Base-by-base conservation (phyloP, 176 grass and related monocot genomes). In the Aegilops umbellulata region DNA sequence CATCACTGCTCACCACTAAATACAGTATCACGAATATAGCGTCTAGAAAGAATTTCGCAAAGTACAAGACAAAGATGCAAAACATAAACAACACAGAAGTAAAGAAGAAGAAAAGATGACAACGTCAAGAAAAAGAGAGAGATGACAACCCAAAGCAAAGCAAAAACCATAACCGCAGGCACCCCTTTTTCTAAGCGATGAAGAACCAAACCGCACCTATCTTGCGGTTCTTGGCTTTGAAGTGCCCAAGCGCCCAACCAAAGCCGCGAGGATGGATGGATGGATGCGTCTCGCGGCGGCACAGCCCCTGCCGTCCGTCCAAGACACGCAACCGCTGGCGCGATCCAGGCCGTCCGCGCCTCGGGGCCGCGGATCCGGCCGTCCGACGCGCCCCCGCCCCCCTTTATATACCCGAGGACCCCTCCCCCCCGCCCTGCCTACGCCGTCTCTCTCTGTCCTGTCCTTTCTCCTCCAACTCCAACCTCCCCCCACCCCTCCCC, bases 401-500 rank as follows among this genome's bases (percentile, higher is more conserved):
- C 35, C 75, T 70, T 82, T 95, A 93, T 87, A 95, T 93, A 89
- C 14, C 7, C n/a, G 24, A 10, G 27, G 60, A 69, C 68, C 79
- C 84, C 71, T 24, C 51, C 30, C 3, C 19, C 22, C 66, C 61
- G 26, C 35, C 29, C 64, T 80, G 85, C 10, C 87, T 6, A 84
- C 83, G 67, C 78, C 65, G 57, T 83, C 83, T 49, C 83, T 49
- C 60, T 23, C 78, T 12, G 55, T 31, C 8, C 46, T 17, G 47
- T 51, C 47, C 22, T 44, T 16, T 75, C 67, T 60, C 3, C 19
- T 51, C 79, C 14, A 14, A 10, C 76, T 25, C 47, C 36, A 17
- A 36, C 29, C 23, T 44, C 53, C 13, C 10, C 51, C 70, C 76
- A 1, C 51, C 17, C 17, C 51, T 57, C 51, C 17, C 16, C 51